A percentile compares a stretch with the other conserved stretches of the same genome.
These are phyloP conservation scores for Osmozyma mogii DNA, from an alignment of 805 yeast species.

Conservation along the genomic window DNA sequence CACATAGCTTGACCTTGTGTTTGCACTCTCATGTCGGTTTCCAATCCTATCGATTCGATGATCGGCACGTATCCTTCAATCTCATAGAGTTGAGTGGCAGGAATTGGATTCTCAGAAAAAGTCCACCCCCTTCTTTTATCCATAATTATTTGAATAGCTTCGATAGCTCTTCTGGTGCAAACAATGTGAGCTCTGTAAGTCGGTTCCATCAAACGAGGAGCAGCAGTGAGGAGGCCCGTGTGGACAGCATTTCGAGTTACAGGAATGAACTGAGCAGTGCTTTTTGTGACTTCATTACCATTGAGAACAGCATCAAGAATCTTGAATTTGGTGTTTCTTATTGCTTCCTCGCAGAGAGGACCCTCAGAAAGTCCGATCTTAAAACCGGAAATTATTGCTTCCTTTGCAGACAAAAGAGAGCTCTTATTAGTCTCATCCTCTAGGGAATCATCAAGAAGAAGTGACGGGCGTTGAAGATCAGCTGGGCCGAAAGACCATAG, in stretches of 20 bases:
- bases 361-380: conserved; percentile 80
- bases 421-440: conserved; percentile 58
- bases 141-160: conserved; percentile 42
- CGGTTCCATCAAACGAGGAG: conserved; percentile 81
- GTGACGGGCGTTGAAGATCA: conserved; percentile 38
- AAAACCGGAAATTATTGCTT: conserved; percentile 67
- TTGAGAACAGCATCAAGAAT: conserved; percentile 55
- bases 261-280: conserved; percentile 71
- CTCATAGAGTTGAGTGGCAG: conserved; percentile 62
- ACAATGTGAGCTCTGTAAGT: conserved; percentile 52
- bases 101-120: conserved; percentile 42
- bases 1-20: conserved; percentile 77
- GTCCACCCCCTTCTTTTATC: conserved; percentile 63
- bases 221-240: conserved; percentile 67
- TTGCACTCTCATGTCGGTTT: conserved; percentile 70
- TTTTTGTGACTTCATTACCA: conserved; percentile 38
- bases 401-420: conserved; percentile 37
- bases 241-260: conserved; percentile 79
- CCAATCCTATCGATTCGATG: conserved; percentile 85
- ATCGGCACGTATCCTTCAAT: conserved; percentile 70
- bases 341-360: conserved; percentile 83
- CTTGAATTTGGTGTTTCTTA: conserved; percentile 62
- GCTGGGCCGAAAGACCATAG: conserved; percentile 71
- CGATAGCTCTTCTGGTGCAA: conserved; percentile 42
- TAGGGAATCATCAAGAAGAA: conserved; percentile 64